These are phyloP conservation scores for Penicillium sp. DNA, from an alignment of 2,329 filamentous ascomycete species.

Conservation along the genomic window DNA sequence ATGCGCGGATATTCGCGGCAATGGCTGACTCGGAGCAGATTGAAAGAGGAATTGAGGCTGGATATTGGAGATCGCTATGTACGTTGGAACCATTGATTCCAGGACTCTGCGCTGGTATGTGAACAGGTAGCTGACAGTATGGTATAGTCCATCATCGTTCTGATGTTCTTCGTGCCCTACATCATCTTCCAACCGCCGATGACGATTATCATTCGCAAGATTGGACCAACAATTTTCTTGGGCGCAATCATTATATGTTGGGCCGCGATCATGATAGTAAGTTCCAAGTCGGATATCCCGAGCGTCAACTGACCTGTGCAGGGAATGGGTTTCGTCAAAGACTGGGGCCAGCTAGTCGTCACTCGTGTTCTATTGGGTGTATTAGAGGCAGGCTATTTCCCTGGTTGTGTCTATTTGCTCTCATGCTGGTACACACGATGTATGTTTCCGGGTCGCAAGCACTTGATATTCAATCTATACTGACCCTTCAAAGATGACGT, in stretches of 20 bases:
- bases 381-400: slow-evolving; percentile 62
- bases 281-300: neutral
- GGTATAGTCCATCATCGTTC: slow-evolving; percentile 32
- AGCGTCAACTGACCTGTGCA: slow-evolving; percentile 9
- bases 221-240: slow-evolving; percentile 33
- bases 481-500: slow-evolving; percentile 26
- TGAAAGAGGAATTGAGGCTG: slow-evolving; percentile 19
- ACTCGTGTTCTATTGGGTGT: slow-evolving; percentile 30
- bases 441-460: slow-evolving; percentile 10
- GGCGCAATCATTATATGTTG: slow-evolving; percentile 31
- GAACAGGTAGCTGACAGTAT: neutral
- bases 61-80: slow-evolving; percentile 22
- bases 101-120: no score
- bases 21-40: slow-evolving; percentile 16
- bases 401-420: slow-evolving; percentile 70
- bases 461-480: neutral
- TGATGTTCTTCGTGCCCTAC: slow-evolving; percentile 38
- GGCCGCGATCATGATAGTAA: slow-evolving; percentile 33
- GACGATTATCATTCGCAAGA: slow-evolving; percentile 33
- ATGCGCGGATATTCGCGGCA: neutral
- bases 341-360: slow-evolving; percentile 30
- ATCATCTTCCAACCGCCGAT: slow-evolving; percentile 34
- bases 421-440: slow-evolving; percentile 68
- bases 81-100: slow-evolving; percentile 7
- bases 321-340: slow-evolving; percentile 34